Base-by-base conservation (phyloP, 2,329 filamentous ascomycete species). In the Nemania sp. region DNA sequence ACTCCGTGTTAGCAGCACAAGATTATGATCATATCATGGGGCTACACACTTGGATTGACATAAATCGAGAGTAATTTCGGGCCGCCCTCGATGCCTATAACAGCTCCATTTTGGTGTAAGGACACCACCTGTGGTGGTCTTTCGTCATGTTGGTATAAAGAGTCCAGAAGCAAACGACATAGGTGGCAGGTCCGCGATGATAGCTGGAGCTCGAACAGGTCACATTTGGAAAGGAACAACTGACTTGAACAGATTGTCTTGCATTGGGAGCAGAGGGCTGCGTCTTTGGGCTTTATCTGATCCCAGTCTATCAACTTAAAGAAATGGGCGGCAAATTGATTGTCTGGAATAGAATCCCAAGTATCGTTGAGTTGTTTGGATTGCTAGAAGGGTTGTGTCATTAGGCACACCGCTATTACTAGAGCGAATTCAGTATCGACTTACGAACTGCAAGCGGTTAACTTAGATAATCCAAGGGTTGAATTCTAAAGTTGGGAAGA, bases 101-200 rank as follows among this genome's bases (percentile, higher is more conserved):
- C 91, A 90, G 74, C 82, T 86, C 61, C 78, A 87, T 45, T 88
- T 88, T 22, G 83, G 2, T 38, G 49, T 20, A 61, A 20, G 32
- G 54, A 53, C 15, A 64, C 27, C 5, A 27, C 43, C 15, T 18
- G 6, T 5, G 29, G 2, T 35, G 13, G 27, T 1, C 24, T 22
- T 20, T 53, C 13, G 18, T 15, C 32, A 13, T 45, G 45, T 22
- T 20, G 20, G 13, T 15, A 22, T 47, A 62, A 26, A 15, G 59
- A 15, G 11, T 43, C 22, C 18, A 45, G 49, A 38, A 62, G 59
- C 13, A 62, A 13, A 2, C 59, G 10, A n/a, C 59, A 62, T 18
- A 54, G 35, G 1, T n/a, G n/a, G 52, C 59, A 62, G 5, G 10
- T n/a, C 24, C 11, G 45, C 38, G 51, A 54, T n/a, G 49, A 53